Base-by-base conservation (phyloP, 2,329 filamentous ascomycete species). In the Thyridium curvatum region DNA sequence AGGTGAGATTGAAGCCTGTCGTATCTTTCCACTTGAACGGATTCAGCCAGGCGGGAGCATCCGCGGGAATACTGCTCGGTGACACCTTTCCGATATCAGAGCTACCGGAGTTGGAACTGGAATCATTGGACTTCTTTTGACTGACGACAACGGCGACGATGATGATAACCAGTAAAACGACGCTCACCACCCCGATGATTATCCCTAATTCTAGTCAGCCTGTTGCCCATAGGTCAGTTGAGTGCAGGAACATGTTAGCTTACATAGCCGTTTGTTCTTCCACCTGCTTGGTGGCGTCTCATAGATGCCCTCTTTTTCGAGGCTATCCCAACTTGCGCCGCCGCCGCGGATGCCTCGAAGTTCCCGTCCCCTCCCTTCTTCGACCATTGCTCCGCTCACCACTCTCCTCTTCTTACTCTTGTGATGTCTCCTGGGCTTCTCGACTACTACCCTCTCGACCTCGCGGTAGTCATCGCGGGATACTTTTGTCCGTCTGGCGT, bases 21-120 rank as follows among this genome's bases (percentile, higher is more conserved):
- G 90, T 96, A 50, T 94, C 84, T 48, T 85, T 84, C 93, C 93
- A 98, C 2, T 83, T 81, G 59, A 88, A 94, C 0, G 93, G 93
- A 54, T 98, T 90, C 15, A 95, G 71, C 46, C 85, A 82, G 81
- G 87, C 59, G 77, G 80, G 52, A 79, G 89, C 44, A 71, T 71
- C 41, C 66, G 63, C 42, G 4, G 85, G 85, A 36, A 86, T 76
- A 41, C 69, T 73, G 46, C 66, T 64, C 18, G 69, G 66, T 38
- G 73, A 70, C 10, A 26, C 21, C 10, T 26, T 26, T 26, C 21
- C 21, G 39, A 79, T 66, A 17, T 69, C 68, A 44, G 69, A 60
- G 4, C 86, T 60, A 40, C 66, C 70, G 14, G 66, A 67, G 26
- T 65, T 69, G 32, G 52, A 55, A 21, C 49, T 55, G n/a, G 41